Evolutionary conservation across 345 rosid genomes (phyloP), one percentile per base, ranked within the genome.

Genomic region (Excoecaria cochinchinensis): DNA sequence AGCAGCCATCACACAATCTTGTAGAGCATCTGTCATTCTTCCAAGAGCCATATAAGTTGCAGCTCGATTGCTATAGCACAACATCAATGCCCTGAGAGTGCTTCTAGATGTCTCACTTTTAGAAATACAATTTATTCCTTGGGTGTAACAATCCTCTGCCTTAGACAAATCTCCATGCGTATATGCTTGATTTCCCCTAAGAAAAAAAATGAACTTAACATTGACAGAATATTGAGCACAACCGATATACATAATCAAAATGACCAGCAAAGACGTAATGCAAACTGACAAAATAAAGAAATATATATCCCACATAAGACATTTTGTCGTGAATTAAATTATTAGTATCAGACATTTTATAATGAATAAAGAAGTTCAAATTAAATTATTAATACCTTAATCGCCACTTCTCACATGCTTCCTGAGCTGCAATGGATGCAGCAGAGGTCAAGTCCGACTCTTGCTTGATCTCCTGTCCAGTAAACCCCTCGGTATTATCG

Each of bases 401-500:
- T 57, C 99, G 93, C 98, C 98, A 96, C 85, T 89, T 96, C 85
- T 96, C 98, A 77, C 99, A 93, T 74, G 91, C 87, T 87, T 96
- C 99, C 77, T 90, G 93, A 71, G 90, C 87, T 75, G 84, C 90
- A 75, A 79, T 48, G 36, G 85, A 71, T 75, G 84, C 80, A 63
- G 86, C 47, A 79, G 85, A 79, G 75, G 64, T 76, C 69, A 80
- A 66, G 74, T 73, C 79, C 81, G 91, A 64, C 77, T 75, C 86
- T 60, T 81, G 82, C 57, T 87, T 82, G 67, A 72, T 74, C 19
- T 81, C 87, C 66, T 74, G 87, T 76, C 77, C 89, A 74, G 76
- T 86, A 69, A 71, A 78, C 61, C 78, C 80, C 76, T 73, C 80
- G 71, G 81, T 61, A 69, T 79, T 82, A 76, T 82, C 85, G 21